Evolutionary conservation across 2,329 filamentous ascomycete genomes (phyloP).

Genomic region (Cladophialophora bantiana): DNA sequence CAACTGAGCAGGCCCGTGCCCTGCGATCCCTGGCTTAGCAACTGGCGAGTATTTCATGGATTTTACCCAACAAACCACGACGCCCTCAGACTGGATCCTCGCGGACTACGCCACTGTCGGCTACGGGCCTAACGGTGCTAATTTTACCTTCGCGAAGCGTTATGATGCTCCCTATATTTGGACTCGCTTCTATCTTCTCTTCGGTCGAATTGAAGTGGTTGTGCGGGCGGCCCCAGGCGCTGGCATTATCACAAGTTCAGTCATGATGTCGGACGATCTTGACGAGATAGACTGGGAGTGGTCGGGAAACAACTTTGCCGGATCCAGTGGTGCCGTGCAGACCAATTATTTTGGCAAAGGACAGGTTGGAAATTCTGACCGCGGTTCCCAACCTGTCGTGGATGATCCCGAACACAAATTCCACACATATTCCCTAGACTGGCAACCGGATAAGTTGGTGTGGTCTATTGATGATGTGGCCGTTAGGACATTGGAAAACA

Average conservation of each 20-base stretch:
- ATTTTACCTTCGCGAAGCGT: conserved; percentile 58
- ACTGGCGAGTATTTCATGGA: conserved; percentile 79
- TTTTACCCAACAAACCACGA: conserved; percentile 76
- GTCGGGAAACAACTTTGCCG: conserved; percentile 77
- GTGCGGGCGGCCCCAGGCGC: conserved; percentile 63
- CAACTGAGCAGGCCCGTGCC: conserved; percentile 57
- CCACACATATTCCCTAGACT: conserved; percentile 92
- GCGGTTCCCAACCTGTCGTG: conserved; percentile 77
- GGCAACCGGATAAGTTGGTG: conserved; percentile 82
- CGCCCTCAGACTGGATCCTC: conserved; percentile 70
- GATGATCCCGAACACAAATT: conserved; percentile 75
- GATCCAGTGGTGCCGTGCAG: conserved; percentile 70
- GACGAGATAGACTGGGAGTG: conserved; percentile 99
- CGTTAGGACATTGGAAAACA: conserved; percentile 78
- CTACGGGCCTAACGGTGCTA: conserved; percentile 66
- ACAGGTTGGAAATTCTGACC: conserved; percentile 77
- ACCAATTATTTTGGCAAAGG: conserved; percentile 99
- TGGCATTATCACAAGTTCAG: conserved; percentile 94
- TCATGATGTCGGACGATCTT: conserved; percentile 92
- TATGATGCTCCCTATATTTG: conserved; percentile 58
- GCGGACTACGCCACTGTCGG: conserved; percentile 68
- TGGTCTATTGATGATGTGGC: conserved; percentile 86
- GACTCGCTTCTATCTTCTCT: conserved; percentile 60
- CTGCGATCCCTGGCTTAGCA: conserved; percentile 76
- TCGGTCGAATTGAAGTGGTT: conserved; percentile 58